Percentiles rank a stretch among this genome's conserved stretches.
These are phyloP conservation scores for Nepenthes alata DNA, from an alignment of 179 eudicot genomes.

Conservation along the genomic window DNA sequence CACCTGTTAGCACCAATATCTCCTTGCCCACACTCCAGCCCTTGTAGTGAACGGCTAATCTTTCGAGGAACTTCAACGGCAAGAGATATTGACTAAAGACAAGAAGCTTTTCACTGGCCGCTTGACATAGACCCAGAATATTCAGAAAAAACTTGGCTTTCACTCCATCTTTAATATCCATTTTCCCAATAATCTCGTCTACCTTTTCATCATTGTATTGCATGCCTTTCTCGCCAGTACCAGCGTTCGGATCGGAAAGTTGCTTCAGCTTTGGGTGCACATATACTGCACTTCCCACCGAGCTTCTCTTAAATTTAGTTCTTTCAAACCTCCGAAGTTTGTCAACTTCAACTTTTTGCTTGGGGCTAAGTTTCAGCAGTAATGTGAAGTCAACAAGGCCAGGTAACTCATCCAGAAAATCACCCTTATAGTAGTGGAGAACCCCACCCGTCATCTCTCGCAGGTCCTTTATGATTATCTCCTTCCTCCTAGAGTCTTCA, in stretches of 20 bases:
- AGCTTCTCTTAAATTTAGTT: constrained; percentile 37
- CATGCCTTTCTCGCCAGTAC: constrained; percentile 19
- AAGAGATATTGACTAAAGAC: constrained; percentile 74
- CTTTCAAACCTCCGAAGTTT: constrained; percentile 32
- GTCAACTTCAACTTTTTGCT: constrained; percentile 36
- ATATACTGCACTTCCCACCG: constrained; percentile 44
- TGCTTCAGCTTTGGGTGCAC: constrained; percentile 49
- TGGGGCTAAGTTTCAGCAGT: constrained; percentile 41
- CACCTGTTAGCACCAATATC: constrained; percentile 67
- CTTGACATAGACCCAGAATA: constrained; percentile 54
- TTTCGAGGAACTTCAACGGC: constrained; percentile 68
- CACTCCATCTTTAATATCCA: constrained; percentile 60
- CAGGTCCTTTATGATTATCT: constrained; percentile 42
- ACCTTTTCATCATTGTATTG: constrained; percentile 27
- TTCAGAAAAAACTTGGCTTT: constrained; percentile 72
- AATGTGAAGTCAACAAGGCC: constrained; percentile 75
- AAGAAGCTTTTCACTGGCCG: constrained; percentile 57
- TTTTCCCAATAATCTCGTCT: constrained; percentile 29
- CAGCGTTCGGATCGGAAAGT: constrained; percentile 22
- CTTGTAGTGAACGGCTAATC: constrained; percentile 33
- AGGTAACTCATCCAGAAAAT: constrained; percentile 72
- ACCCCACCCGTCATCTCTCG: constrained; percentile 79
- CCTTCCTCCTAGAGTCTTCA: constrained; percentile 38
- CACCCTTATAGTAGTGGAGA: constrained; percentile 75
- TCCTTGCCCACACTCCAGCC: constrained; percentile 57